phyloP scores from a whole-genome alignment of 2,329 filamentous ascomycete species.

The Aspergillus persii region DNA sequence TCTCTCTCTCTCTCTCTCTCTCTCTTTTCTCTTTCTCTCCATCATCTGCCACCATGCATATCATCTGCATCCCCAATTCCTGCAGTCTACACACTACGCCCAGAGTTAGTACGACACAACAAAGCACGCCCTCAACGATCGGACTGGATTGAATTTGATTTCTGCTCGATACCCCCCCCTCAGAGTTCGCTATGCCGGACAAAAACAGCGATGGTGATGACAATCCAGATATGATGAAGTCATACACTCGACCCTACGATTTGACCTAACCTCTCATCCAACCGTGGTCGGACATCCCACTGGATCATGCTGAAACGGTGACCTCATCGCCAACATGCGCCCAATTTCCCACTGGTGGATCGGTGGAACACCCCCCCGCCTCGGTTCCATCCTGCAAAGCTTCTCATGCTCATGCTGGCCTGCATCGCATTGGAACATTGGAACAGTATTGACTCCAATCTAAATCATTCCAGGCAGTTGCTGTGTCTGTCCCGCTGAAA shows the following conservation, averaged over 20 bases:
- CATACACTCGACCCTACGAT: not conserved
- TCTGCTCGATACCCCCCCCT: not conserved
- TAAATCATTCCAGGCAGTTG: not conserved
- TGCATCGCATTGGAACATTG: not conserved
- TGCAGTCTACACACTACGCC: no score
- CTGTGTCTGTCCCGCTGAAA: no score
- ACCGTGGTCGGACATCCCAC: no score
- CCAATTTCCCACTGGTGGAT: constrained; percentile 3
- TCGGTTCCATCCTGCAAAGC: not conserved
- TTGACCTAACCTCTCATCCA: not conserved
- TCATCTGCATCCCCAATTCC: no score
- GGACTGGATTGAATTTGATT: not conserved
- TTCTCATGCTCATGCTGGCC: not conserved
- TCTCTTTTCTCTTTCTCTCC: no score
- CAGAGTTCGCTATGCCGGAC: not conserved
- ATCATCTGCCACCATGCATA: no score
- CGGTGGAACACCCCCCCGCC: constrained; percentile 9
- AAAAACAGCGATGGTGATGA: not conserved
- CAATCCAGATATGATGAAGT: not conserved
- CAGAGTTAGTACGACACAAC: no score
- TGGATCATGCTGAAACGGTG: constrained; percentile 3
- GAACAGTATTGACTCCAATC: not conserved
- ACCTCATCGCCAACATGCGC: constrained; percentile 13
- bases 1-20: no score
- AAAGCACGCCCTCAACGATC: not conserved